A percentile compares a stretch with the other conserved stretches of the same genome.
These are phyloP conservation scores for Talaromyces proteolyticus DNA, from an alignment of 495 filamentous ascomycete species.

Conservation along the genomic window DNA sequence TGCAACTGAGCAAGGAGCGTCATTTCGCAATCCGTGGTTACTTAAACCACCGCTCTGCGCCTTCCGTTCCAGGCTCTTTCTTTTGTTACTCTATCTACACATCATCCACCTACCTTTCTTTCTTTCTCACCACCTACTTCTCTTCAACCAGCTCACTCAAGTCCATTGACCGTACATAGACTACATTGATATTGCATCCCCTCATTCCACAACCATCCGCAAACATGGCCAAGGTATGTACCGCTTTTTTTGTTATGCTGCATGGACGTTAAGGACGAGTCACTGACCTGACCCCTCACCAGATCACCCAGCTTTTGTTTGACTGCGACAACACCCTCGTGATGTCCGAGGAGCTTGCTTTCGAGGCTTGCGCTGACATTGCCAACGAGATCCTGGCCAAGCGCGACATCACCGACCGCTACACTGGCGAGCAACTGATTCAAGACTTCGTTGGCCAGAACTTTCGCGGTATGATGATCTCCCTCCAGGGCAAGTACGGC, in stretches of 20 bases:
- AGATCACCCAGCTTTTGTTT: slow-evolving; percentile 82
- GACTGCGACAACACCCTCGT: slow-evolving; percentile 98
- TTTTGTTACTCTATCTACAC: not conserved
- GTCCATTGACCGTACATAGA: too few relatives aligned
- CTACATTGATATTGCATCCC: slow-evolving; percentile 7
- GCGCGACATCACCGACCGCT: slow-evolving; percentile 60
- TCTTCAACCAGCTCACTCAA: not conserved
- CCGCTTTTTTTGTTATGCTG: not conserved
- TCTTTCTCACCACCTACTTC: not conserved
- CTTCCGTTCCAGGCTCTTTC: too few relatives aligned
- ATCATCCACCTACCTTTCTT: not conserved
- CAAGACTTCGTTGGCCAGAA: slow-evolving; percentile 91
- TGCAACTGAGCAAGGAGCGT: not conserved
- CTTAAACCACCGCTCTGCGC: not conserved
- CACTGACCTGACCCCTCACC: slow-evolving; percentile 11
- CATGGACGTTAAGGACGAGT: slow-evolving; percentile 11
- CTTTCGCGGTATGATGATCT: slow-evolving; percentile 86
- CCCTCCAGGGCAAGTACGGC: slow-evolving; percentile 68
- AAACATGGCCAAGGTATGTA: slow-evolving; percentile 44
- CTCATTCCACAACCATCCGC: slow-evolving; percentile 3
- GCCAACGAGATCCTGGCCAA: slow-evolving; percentile 82
- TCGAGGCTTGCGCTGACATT: slow-evolving; percentile 89
- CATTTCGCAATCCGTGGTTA: not conserved
- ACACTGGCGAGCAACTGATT: slow-evolving; percentile 75
- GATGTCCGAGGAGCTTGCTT: slow-evolving; percentile 86